Conservation (phyloP, 179 eudicot species). For the Vitellaria paradoxa region DNA sequence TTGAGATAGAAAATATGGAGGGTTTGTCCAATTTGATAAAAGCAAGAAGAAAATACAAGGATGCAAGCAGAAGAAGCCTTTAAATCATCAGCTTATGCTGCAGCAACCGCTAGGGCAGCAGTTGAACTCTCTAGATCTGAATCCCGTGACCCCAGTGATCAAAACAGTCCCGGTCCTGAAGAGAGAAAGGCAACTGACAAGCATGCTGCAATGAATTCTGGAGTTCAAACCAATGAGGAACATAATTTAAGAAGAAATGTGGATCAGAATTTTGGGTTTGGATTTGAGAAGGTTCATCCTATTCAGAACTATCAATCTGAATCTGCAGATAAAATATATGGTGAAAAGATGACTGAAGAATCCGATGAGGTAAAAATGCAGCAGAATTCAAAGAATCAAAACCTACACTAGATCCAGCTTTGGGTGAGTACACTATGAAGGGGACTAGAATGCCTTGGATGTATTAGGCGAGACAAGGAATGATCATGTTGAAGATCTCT, state of each 20-base stretch:
- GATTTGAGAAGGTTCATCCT: conserved; percentile 17
- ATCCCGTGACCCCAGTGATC: conserved; percentile 25
- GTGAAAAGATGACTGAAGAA: no score
- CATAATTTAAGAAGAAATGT: no score
- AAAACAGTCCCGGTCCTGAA: conserved; percentile 6
- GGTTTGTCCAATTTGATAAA: conserved; percentile 29
- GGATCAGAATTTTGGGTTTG: conserved; percentile 11
- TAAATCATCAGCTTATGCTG: conserved; percentile 81
- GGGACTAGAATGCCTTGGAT: no score
- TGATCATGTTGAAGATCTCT: neutral
- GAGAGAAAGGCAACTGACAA: conserved; percentile 12
- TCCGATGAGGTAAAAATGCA: neutral
- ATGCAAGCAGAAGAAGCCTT: conserved; percentile 77
- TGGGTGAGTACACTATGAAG: no score
- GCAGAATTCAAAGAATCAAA: no score
- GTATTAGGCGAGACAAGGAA: no score
- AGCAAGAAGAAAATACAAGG: conserved; percentile 47
- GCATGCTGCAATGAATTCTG: conserved; percentile 9
- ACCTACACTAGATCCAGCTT: no score
- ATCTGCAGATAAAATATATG: conserved; percentile 12
- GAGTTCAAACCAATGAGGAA: conserved; percentile 7
- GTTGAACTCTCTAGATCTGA: conserved; percentile 61
- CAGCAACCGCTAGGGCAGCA: conserved; percentile 86
- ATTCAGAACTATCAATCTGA: neutral
- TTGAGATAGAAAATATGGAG: conserved; percentile 24